Evolutionary conservation across 106 monocot genomes (phyloP).

Genomic region (Alisma plantagoaquatica): DNA sequence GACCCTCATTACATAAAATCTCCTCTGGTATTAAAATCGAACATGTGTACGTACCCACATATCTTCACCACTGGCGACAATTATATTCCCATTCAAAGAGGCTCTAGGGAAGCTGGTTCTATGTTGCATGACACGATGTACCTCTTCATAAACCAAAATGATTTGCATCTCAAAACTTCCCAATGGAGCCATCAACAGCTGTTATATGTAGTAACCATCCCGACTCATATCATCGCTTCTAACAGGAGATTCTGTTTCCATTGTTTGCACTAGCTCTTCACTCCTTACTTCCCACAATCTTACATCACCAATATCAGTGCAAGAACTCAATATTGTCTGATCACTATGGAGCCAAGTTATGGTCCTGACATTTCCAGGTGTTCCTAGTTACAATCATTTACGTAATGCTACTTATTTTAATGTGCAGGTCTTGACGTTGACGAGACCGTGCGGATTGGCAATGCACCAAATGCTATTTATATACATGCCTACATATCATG

Average conservation of each 20-base stretch:
- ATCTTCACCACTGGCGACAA: conserved; percentile 92
- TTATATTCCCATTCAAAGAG: conserved; percentile 62
- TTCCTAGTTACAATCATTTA: too few species aligned
- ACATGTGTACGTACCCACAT: conserved; percentile 97
- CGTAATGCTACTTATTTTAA: too few species aligned
- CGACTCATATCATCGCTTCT: conserved; percentile 93
- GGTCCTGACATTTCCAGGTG: too few species aligned
- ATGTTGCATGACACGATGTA: conserved; percentile 84
- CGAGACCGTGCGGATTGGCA: too few species aligned
- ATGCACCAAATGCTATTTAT: too few species aligned
- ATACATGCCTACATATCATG: too few species aligned
- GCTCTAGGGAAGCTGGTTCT: conserved; percentile 92
- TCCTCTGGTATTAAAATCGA: conserved; percentile 82
- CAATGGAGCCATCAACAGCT: conserved; percentile 86
- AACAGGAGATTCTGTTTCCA: conserved; percentile 83
- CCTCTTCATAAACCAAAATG: conserved; percentile 88
- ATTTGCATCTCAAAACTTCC: conserved; percentile 98
- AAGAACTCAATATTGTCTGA: too few species aligned
- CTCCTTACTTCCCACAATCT: conserved; percentile 95
- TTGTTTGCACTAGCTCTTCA: conserved; percentile 65
- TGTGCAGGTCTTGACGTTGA: too few species aligned
- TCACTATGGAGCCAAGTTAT: too few species aligned
- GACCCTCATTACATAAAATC: conserved; percentile 97
- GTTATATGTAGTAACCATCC: conserved; percentile 94
- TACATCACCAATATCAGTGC: too few species aligned